These are phyloP conservation scores for Heterobasidion parviporum DNA, from an alignment of 1,284 basidiomycete genomes.

Conservation along the genomic window DNA sequence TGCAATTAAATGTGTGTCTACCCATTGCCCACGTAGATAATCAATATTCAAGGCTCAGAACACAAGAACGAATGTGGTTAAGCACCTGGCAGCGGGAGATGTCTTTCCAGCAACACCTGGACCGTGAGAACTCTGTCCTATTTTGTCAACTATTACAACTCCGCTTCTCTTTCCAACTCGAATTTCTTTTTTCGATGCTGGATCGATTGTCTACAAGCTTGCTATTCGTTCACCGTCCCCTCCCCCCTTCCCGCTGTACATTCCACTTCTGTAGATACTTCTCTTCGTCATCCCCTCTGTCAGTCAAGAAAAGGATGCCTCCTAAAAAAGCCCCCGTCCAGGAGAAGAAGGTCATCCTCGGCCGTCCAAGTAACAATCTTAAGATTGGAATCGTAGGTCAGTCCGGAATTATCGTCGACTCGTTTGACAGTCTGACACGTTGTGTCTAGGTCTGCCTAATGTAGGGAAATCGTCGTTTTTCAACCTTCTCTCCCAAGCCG, in stretches of 20 bases:
- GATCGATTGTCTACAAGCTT: conserved; percentile 22
- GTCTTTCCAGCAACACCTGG: neutral
- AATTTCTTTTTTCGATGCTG: conserved; percentile 18
- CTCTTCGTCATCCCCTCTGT: conserved; percentile 13
- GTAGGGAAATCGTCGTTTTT: conserved; percentile 94
- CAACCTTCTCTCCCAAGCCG: conserved; percentile 92
- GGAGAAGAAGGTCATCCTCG: conserved; percentile 83
- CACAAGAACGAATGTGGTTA: too few relatives aligned
- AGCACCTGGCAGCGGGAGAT: too few relatives aligned
- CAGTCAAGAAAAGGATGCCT: conserved; percentile 63
- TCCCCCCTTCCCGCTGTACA: conserved; percentile 4
- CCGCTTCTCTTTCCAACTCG: neutral
- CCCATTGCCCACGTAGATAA: too few relatives aligned
- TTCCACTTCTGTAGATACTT: conserved; percentile 14
- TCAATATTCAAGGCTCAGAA: too few relatives aligned
- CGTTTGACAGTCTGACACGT: conserved; percentile 9
- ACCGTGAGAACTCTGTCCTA: conserved; percentile 1
- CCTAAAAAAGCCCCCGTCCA: conserved; percentile 71
- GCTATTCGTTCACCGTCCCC: conserved; percentile 5
- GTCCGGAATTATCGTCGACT: conserved; percentile 19
- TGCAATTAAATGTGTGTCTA: too few relatives aligned
- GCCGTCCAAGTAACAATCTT: conserved; percentile 88
- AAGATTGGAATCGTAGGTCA: conserved; percentile 95
- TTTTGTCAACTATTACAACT: conserved; percentile 1
- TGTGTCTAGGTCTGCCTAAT: conserved; percentile 74